Conservation (phyloP, 805 yeast genomes). For the Yamadazyma nakazawae region DNA sequence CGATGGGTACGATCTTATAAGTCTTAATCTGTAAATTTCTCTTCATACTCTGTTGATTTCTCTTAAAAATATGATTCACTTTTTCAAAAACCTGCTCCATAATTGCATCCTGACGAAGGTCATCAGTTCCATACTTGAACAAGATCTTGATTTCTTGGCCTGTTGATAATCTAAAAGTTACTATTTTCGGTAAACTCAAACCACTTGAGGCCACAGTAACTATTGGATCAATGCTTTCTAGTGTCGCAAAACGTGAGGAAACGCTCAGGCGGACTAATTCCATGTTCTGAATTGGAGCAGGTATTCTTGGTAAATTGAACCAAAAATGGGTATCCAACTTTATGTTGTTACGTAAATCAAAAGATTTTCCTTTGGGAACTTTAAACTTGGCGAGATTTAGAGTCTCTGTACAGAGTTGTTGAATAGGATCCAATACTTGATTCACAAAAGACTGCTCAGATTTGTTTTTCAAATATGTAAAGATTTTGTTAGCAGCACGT, state of each 20-base stretch:
- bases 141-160: constrained; percentile 61
- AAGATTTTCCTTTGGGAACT: constrained; percentile 27
- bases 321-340: constrained; percentile 44
- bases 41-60: constrained; percentile 53
- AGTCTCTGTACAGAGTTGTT: constrained; percentile 48
- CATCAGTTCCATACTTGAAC: constrained; percentile 86
- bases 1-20: constrained; percentile 86
- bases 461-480: constrained; percentile 25
- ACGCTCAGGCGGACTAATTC: neutral
- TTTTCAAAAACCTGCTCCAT: constrained; percentile 96
- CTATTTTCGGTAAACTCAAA: constrained; percentile 81
- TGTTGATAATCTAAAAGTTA: constrained; percentile 49
- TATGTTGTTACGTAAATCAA: constrained; percentile 33
- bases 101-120: constrained; percentile 89
- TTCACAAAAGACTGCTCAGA: neutral
- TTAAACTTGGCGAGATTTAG: constrained; percentile 50
- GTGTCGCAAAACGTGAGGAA: constrained; percentile 36
- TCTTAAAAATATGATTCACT: constrained; percentile 63
- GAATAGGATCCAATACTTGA: constrained; percentile 42
- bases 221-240: constrained; percentile 42
- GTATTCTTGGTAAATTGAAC: constrained; percentile 53
- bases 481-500: constrained; percentile 43
- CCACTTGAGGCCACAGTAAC: constrained; percentile 77
- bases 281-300: constrained; percentile 59
- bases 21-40: constrained; percentile 69